phyloP scores from a whole-genome alignment of 148 eudicot species.

The Heliosperma pusillum region DNA sequence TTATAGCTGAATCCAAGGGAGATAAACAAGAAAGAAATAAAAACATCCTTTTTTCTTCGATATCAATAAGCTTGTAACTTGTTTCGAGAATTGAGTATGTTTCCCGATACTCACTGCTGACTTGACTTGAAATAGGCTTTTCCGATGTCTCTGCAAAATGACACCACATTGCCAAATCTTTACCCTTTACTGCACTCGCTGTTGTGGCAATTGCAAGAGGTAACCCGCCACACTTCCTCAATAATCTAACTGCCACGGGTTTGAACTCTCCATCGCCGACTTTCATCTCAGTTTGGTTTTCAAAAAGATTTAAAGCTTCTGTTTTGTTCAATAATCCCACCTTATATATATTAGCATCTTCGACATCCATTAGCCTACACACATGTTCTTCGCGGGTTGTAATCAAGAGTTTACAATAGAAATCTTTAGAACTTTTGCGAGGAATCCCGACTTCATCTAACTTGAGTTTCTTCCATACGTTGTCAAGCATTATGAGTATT shows the following conservation, averaged over 20 bases:
- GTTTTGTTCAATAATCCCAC: neutral
- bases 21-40: neutral
- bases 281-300: neutral
- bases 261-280: neutral
- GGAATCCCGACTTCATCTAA: slow-evolving; percentile 15
- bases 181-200: neutral
- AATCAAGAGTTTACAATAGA: neutral
- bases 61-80: neutral
- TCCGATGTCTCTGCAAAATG: neutral
- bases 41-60: neutral
- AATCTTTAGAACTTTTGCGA: neutral
- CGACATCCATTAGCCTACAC: neutral
- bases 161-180: slow-evolving; percentile 10
- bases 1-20: slow-evolving; percentile 3
- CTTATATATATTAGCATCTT: neutral
- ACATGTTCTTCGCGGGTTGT: neutral
- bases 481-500: neutral
- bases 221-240: neutral
- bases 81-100: slow-evolving; percentile 1
- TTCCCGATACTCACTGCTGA: neutral
- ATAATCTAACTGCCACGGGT: neutral
- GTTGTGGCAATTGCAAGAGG: neutral
- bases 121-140: slow-evolving; percentile 8
- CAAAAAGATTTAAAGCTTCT: neutral
- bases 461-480: neutral